Base-by-base conservation (phyloP, 2,329 filamentous ascomycete species). In the Fusarium luffae region DNA sequence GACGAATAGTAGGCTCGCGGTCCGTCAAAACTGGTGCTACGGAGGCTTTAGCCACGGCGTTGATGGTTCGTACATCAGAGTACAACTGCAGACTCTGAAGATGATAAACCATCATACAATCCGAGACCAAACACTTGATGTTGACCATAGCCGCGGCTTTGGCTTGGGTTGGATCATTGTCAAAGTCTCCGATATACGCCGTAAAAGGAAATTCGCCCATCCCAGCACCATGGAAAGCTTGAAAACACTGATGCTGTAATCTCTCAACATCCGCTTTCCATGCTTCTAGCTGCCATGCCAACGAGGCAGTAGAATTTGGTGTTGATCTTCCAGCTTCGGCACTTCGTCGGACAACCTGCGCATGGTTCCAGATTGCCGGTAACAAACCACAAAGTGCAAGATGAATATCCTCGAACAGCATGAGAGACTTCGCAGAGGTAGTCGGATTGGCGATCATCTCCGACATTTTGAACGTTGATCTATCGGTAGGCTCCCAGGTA, bases 1-100 rank as follows among this genome's bases (percentile, higher is more conserved):
- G 54, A 8, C 68, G 59, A 1, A 66, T 37, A 4, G 69, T 50
- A 6, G 77, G 59, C 14, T 69, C 59, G 7, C 61, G 54, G 5
- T 60, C 43, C 2, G 59, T 23, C 2, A 70, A 30, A 5, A 56
- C 51, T 18, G 48, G 66, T 18, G 66, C 63, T 51, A n/a, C 25
- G 6, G 25, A 34, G 2, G 74, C 52, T 50, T 56, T 60, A 9
- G 71, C 76, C 1, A 79, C 59, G 4, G 75, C 69, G 13, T 71
- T 76, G 11, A 81, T 73, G 4, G 64, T 74, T 5, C 73, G 61
- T 1, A 79, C 67, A 30, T 83, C 80, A 7, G 79, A 74, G 30
- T 77, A 77, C 0, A 83, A 65, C 37, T 82, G 77, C 16, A 83
- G 67, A 4, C 62, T 75, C 46, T 82, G 75, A 3, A 82, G 70